Percentiles rank a stretch among this genome's conserved stretches.
phyloP scores from a whole-genome alignment of 2,329 filamentous ascomycete genomes.

The Fusarium camptoceras region DNA sequence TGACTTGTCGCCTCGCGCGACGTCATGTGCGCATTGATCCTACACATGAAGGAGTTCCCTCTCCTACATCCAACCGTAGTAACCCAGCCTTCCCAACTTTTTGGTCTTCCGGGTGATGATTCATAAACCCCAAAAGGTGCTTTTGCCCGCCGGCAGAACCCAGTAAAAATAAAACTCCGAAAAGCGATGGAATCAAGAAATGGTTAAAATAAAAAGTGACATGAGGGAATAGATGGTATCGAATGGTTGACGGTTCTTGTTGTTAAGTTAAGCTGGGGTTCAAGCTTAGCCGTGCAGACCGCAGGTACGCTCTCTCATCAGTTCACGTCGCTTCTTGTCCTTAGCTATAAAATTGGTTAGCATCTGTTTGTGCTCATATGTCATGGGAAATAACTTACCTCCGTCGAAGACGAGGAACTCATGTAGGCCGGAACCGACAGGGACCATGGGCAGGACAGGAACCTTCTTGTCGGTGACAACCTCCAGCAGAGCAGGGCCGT shows the following conservation, averaged over 20 bases:
- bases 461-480: constrained; percentile 92
- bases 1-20: constrained; percentile 9
- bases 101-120: constrained; percentile 29
- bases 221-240: constrained; percentile 36
- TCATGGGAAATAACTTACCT: constrained; percentile 44
- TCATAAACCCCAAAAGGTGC: constrained; percentile 21
- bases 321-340: constrained; percentile 73
- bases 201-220: constrained; percentile 13
- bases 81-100: constrained; percentile 25
- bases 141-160: constrained; percentile 28
- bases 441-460: constrained; percentile 98
- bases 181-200: constrained; percentile 27
- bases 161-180: constrained; percentile 33
- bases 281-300: constrained; percentile 57
- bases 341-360: constrained; percentile 66
- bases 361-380: not conserved
- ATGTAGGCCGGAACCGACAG: constrained; percentile 85
- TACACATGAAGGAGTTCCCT: constrained; percentile 9
- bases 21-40: constrained; percentile 19
- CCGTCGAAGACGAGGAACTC: constrained; percentile 76
- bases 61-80: constrained; percentile 10
- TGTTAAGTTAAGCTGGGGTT: constrained; percentile 28
- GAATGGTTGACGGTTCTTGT: constrained; percentile 9
- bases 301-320: constrained; percentile 73
- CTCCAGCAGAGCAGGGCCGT: constrained; percentile 93